Evolutionary conservation across 257 asterid genomes (phyloP), one percentile per base, ranked within the genome.

Genomic region (Nicotiana benthamiana): DNA sequence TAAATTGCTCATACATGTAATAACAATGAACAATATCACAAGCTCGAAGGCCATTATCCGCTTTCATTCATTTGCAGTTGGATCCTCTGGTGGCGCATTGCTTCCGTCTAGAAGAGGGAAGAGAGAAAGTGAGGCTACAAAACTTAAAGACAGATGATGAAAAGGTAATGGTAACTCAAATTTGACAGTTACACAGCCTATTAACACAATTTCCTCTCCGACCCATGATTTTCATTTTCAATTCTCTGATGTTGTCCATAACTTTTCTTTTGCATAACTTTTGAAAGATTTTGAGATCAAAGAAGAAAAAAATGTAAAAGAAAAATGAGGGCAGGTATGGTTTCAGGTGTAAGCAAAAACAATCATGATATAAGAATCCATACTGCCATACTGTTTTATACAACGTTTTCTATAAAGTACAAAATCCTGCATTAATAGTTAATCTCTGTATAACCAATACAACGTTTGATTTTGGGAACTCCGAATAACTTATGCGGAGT

Each of bases 11-110:
- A 65, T 65, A 8, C 75, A 32, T 30, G 26, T 65, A 32, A 30
- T 32, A 30, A 65, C 75, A 65, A 65, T 51, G 75, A 65, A 65
- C 75, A 51, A 51, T 51, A 30, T 65, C 75, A 65, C 74, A 65
- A 32, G 86, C 83, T 75, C 80, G 28, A 79, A 63, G 81, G 82
- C 75, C 85, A 26, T 30, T 30, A 18, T 77, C 59, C 54, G 80
- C 83, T 85, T 81, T 89, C 90, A 91, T 82, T 93, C 93, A 40
- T 89, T 48, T 75, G 89, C 57, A 56, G 90, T 27, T 28, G 74
- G 84, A 46, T 94, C 97, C 82, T 91, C 96, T 7, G 87, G 67
- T 40, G 91, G 80, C 80, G 84, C 61, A 83, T 81, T 83, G 83
- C 72, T 83, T 86, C 94, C 97, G 72, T 94, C 98, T 94, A 65